Evolutionary conservation across 257 asterid species (phyloP).

Genomic region (Petunia axillaris): DNA sequence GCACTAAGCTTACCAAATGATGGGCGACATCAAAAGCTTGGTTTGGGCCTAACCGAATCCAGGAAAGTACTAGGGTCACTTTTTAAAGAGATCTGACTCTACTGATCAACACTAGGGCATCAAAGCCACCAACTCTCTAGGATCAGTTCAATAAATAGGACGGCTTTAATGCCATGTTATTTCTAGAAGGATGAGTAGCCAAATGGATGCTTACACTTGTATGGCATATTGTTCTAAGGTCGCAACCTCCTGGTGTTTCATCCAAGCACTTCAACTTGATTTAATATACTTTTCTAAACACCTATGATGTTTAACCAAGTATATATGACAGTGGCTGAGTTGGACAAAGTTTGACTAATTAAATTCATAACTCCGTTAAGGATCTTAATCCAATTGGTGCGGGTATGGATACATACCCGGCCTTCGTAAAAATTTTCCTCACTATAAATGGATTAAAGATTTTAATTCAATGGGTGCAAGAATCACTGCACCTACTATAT

Average conservation of each 20-base stretch:
- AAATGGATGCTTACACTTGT: too few species aligned
- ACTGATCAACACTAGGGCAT: neutral
- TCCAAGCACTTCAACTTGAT: too few species aligned
- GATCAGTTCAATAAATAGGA: neutral
- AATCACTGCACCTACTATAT: neutral
- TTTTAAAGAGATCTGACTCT: neutral
- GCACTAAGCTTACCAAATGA: neutral
- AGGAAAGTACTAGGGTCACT: neutral
- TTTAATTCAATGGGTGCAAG: neutral
- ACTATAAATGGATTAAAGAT: neutral
- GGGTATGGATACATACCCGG: neutral
- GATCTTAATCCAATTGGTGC: neutral
- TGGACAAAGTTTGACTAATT: too few species aligned
- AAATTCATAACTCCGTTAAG: too few species aligned
- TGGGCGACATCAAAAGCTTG: neutral
- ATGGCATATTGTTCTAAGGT: too few species aligned
- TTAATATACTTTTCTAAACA: too few species aligned
- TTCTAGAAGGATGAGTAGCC: neutral
- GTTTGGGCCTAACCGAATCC: conserved; percentile 5
- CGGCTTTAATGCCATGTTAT: neutral
- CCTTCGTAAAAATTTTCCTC: neutral
- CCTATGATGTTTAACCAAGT: too few species aligned
- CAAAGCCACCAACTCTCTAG: neutral
- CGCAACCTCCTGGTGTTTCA: too few species aligned
- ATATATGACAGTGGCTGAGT: too few species aligned